phyloP scores from a whole-genome alignment of 208 protist species.

The Vickermania ingenoplastis region DNA sequence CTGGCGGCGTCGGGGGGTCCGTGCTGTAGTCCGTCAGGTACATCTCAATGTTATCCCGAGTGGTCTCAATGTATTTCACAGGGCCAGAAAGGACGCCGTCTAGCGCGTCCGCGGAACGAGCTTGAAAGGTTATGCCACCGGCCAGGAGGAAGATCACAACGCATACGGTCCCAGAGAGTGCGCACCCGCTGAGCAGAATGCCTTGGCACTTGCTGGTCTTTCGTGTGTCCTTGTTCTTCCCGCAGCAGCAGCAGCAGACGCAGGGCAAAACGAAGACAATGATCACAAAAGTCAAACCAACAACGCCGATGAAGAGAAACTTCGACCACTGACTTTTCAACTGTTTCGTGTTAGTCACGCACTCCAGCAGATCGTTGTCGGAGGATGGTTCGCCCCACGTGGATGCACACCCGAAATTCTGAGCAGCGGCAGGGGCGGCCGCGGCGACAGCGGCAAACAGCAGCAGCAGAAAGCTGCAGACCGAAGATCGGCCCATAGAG shows the following conservation, averaged over 20 bases:
- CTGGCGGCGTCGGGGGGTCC: neutral
- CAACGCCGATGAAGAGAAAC: slow-evolving; percentile 43
- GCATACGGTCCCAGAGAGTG: too few relatives aligned
- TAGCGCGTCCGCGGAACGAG: neutral
- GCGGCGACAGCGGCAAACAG: too few relatives aligned
- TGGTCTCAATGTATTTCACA: slow-evolving; percentile 8
- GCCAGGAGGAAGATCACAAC: too few relatives aligned
- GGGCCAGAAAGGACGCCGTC: slow-evolving; percentile 1
- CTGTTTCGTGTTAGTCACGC: slow-evolving; percentile 33
- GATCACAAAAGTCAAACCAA: slow-evolving; percentile 38
- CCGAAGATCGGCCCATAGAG: too few relatives aligned
- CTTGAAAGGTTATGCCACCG: too few relatives aligned
- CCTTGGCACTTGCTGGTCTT: too few relatives aligned
- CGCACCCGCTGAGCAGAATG: too few relatives aligned
- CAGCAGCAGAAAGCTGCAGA: too few relatives aligned
- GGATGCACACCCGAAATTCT: slow-evolving; percentile 57
- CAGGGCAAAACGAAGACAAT: slow-evolving; percentile 42
- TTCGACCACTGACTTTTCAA: slow-evolving; percentile 41
- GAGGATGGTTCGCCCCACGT: slow-evolving; percentile 42
- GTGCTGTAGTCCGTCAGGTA: slow-evolving; percentile 8
- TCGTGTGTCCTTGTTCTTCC: too few relatives aligned
- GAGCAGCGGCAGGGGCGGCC: too few relatives aligned
- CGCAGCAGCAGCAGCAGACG: slow-evolving; percentile 40
- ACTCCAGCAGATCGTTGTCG: slow-evolving; percentile 49
- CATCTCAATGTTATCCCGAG: slow-evolving; percentile 8